Base-by-base conservation (phyloP, 257 asterid species). In the Solanum appendiculatum region DNA sequence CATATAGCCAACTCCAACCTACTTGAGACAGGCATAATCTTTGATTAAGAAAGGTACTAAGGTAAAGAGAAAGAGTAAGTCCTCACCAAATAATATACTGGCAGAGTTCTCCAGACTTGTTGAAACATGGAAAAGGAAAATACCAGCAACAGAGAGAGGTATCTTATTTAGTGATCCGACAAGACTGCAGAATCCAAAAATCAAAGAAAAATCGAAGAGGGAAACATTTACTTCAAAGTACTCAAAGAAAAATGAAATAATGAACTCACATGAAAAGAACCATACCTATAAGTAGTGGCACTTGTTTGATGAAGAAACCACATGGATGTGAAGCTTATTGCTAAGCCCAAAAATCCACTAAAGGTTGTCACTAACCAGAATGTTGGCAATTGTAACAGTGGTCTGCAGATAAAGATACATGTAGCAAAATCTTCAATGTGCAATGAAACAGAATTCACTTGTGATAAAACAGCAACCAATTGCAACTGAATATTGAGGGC, bases 221-320 rank as follows among this genome's bases (percentile, higher is more conserved):
- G 36, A 73, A 86, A n/a, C 9, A 23, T 18, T 56, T 21, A 48
- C 25, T 10, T 81, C 85, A 31, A 56, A 48, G 27, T 18, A 81
- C 63, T 18, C 14, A 21, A 31, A 56, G 9, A 56, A 78, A 60
- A n/a, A 74, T 48, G 23, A 85, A 77, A 31, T 9, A 83, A 68
- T 5, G 63, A 12, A 70, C 42, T 37, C 54, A 27, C 18, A 46
- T 66, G 64, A 87, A 83, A 85, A 68, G 83, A 70, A 83, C 27
- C 72, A 72, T 44, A 96, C 99, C 99, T 93, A 90, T 96, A 96
- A 9, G 98, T 95, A 58, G 99, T 96, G 85, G 98, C 98, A 83
- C 98, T 94, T 2, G 99, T 96, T 93, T 96, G 99, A 93, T 94
- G 99, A 83, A 96, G 98, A 91, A 96, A 96, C 99, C 99, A 96